These are phyloP conservation scores for Albizia julibrissin DNA, from an alignment of 306 rosid species.

Conservation along the genomic window DNA sequence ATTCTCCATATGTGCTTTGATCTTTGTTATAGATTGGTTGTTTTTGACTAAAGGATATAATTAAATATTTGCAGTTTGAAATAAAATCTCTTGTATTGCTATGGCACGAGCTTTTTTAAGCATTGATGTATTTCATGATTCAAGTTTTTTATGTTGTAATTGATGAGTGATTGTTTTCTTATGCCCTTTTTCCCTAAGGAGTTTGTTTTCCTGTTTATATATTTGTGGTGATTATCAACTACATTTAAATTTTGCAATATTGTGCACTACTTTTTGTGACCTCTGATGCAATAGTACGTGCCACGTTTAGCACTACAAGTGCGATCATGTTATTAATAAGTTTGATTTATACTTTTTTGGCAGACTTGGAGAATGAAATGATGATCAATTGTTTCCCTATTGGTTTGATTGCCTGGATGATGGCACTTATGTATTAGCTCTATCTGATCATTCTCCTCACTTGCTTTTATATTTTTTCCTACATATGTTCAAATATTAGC, in stretches of 20 bases:
- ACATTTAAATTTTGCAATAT: neutral
- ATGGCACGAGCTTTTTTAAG: neutral
- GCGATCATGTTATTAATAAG: neutral
- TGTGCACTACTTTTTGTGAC: neutral
- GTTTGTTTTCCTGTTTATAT: neutral
- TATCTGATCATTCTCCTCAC: conserved; percentile 42
- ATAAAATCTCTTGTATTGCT: neutral
- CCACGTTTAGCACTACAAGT: neutral
- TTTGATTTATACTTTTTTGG: neutral
- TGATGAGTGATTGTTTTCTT: neutral
- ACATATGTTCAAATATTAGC: neutral
- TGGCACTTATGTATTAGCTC: conserved; percentile 53
- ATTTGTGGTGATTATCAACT: neutral
- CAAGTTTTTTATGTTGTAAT: neutral
- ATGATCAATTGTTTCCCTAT: conserved; percentile 43
- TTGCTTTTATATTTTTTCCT: neutral
- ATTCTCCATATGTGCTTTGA: conserved; percentile 27
- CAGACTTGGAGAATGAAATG: conserved; percentile 33
- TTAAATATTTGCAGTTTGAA: neutral
- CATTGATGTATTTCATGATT: neutral
- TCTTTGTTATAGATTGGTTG: neutral
- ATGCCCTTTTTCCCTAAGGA: neutral
- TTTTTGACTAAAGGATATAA: neutral
- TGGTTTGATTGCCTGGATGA: conserved; percentile 51
- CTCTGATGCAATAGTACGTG: neutral